A percentile compares a stretch with the other conserved stretches of the same genome.
Evolutionary conservation across 2,329 filamentous ascomycete species (phyloP).

Genomic region (Penicillium olsonii): DNA sequence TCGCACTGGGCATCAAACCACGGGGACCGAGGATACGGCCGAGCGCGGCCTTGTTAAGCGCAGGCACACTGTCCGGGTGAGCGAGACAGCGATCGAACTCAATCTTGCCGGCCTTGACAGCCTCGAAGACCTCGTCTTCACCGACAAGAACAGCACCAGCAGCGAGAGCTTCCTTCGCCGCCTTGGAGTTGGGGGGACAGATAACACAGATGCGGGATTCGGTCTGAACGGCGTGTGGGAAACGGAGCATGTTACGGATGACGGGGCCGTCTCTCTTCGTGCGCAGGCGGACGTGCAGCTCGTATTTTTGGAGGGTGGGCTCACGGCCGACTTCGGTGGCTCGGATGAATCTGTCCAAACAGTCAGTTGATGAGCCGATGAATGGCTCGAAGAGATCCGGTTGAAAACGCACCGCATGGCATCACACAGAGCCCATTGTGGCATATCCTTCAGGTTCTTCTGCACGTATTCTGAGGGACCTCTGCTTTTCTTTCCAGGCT

Average conservation of each 20-base stretch:
- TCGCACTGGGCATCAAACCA: conserved; percentile 88
- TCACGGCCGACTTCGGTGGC: conserved; percentile 86
- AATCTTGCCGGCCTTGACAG: conserved; percentile 73
- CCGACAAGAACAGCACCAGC: conserved; percentile 83
- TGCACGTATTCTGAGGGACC: conserved; percentile 66
- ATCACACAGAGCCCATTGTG: conserved; percentile 82
- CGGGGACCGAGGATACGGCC: conserved; percentile 82
- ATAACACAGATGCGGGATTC: conserved; percentile 89
- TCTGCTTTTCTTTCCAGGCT: conserved; percentile 64
- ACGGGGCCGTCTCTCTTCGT: conserved; percentile 84
- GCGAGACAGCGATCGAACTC: conserved; percentile 89
- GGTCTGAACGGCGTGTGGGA: conserved; percentile 87
- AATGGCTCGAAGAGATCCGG: not conserved
- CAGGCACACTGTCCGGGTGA: conserved; percentile 74
- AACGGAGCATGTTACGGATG: conserved; percentile 80
- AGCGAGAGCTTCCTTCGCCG: conserved; percentile 70
- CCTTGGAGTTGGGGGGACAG: conserved; percentile 75
- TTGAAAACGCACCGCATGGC: conserved; percentile 69
- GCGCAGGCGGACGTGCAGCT: conserved; percentile 78
- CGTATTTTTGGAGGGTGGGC: conserved; percentile 78
- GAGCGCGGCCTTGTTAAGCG: conserved; percentile 77
- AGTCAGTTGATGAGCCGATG: conserved; percentile 6
- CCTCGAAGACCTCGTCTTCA: conserved; percentile 80
- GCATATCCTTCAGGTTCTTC: conserved; percentile 62
- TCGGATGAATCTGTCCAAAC: conserved; percentile 71